Evolutionary conservation across 108 stramenopile species (phyloP), one percentile per base, ranked within the genome.

Genomic region (Mediolabrus comicus): DNA sequence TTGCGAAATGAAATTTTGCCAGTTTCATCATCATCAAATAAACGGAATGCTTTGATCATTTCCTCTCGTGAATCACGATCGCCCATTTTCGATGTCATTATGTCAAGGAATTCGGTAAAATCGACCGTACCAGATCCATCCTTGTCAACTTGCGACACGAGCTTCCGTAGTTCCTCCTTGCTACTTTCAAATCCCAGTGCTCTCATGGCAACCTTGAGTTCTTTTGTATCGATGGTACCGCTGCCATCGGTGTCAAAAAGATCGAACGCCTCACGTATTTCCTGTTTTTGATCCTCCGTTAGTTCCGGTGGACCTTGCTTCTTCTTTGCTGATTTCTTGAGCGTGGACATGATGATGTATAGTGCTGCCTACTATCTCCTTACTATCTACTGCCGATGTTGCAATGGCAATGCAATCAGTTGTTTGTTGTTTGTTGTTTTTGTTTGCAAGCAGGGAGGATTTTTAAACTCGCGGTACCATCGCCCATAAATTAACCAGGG

Each of bases 11-110:
- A 82, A 61, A 95, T 94, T 71, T 90, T 91, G 31, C 94, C 94
- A 61, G 89, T 94, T 60, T 92, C 92, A 56, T 94, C 94, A 69
- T 94, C 92, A 66, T 95, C 94, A 69, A 95, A 95, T 6, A 95
- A 80, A 33, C 87, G 76, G 59, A 95, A 95, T 12, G 92, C 94
- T 70, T 93, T 93, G 31, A 92, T 69, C 34, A 94, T 91, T 53
- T 92, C 91, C 64, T 94, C 92, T 8, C 83, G 38, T 4, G 84
- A 84, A 67, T 94, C 92, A 53, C 87, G 77, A 55, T 95, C 90
- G 32, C 82, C 78, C 85, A 85, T 80, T 52, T 85, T 84, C 27
- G 81, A 63, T 2, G 83, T 84, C 85, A 87, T 87, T 74, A 86
- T 82, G 8, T 86, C 78, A 16, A 94, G 71, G 71, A 97, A 97